A percentile compares a stretch with the other conserved stretches of the same genome.
These are phyloP conservation scores for Thelephora terrestris DNA, from an alignment of 1,284 basidiomycete genomes.

Conservation along the genomic window DNA sequence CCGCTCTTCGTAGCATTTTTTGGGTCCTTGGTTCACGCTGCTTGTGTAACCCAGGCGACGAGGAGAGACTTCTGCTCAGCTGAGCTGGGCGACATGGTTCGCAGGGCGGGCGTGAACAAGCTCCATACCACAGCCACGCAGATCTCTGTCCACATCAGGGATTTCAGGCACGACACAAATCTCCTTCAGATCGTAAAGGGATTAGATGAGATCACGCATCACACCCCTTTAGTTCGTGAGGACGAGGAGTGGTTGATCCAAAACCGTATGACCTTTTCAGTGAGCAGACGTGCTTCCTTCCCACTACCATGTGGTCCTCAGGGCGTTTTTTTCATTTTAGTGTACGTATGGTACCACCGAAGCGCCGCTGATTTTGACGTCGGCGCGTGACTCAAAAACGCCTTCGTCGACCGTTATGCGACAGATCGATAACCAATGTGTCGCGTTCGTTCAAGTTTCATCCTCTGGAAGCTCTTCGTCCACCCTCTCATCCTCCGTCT, in stretches of 20 bases:
- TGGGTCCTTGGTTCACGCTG: conserved; percentile 56
- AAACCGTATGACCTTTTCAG: conserved; percentile 46
- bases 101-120: conserved; percentile 53
- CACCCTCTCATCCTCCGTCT: conserved; percentile 24
- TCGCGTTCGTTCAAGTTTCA: conserved; percentile 44
- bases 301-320: conserved; percentile 4
- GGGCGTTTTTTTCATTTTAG: conserved; percentile 19
- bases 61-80: conserved; percentile 51
- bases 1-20: conserved; percentile 38
- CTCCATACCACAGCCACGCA: conserved; percentile 62
- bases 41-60: conserved; percentile 61
- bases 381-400: conserved; percentile 26
- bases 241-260: conserved; percentile 55
- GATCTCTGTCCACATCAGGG: conserved; percentile 49
- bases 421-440: conserved; percentile 46
- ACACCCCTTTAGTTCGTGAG: conserved; percentile 46
- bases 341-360: conserved; percentile 69
- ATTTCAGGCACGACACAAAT: conserved; percentile 49
- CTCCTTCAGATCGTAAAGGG: conserved; percentile 43
- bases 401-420: conserved; percentile 34
- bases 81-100: conserved; percentile 63
- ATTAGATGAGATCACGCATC: conserved; percentile 52
- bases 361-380: conserved; percentile 53
- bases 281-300: conserved; percentile 22
- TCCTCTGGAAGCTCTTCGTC: conserved; percentile 14